Evolutionary conservation across 2,329 filamentous ascomycete genomes (phyloP).

Genomic region (Aureobasidium uvarum): DNA sequence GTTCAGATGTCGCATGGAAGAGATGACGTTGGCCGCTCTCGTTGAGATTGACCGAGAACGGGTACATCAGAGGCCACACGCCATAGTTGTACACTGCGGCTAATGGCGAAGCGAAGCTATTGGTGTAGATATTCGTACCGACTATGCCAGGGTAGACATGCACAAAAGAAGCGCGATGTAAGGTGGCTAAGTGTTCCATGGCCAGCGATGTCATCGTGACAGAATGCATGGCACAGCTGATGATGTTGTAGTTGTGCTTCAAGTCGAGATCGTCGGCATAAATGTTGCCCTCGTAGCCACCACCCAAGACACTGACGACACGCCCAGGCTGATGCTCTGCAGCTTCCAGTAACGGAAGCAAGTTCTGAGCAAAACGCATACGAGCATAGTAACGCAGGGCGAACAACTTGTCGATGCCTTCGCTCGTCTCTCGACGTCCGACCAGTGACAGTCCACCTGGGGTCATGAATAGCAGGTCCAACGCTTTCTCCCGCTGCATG

Average conservation of each 20-base stretch:
- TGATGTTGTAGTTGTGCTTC: conserved; percentile 29
- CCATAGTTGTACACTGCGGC: conserved; percentile 24
- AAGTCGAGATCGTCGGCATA: conserved; percentile 32
- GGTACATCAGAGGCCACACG: conserved; percentile 27
- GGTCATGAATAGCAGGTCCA: conserved; percentile 55
- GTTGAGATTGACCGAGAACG: conserved; percentile 25
- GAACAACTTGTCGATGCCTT: conserved; percentile 40
- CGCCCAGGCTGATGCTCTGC: conserved; percentile 30
- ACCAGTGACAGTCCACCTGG: conserved; percentile 37
- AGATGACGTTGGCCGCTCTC: conserved; percentile 31
- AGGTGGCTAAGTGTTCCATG: conserved; percentile 30
- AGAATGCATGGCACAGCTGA: conserved; percentile 25
- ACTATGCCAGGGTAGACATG: conserved; percentile 32
- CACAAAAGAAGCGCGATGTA: conserved; percentile 27
- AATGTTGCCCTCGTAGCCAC: conserved; percentile 33
- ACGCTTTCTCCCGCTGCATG: conserved; percentile 45
- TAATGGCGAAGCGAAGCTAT: conserved; percentile 4
- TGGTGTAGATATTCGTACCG: conserved; percentile 20
- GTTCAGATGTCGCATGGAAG: conserved; percentile 20
- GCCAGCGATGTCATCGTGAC: conserved; percentile 27
- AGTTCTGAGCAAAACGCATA: conserved; percentile 41
- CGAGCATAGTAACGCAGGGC: conserved; percentile 40
- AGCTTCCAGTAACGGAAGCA: conserved; percentile 39
- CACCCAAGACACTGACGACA: conserved; percentile 34
- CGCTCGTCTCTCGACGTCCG: conserved; percentile 35